These are phyloP conservation scores for Solanum boliviense DNA, from an alignment of 257 asterid species.

Conservation along the genomic window DNA sequence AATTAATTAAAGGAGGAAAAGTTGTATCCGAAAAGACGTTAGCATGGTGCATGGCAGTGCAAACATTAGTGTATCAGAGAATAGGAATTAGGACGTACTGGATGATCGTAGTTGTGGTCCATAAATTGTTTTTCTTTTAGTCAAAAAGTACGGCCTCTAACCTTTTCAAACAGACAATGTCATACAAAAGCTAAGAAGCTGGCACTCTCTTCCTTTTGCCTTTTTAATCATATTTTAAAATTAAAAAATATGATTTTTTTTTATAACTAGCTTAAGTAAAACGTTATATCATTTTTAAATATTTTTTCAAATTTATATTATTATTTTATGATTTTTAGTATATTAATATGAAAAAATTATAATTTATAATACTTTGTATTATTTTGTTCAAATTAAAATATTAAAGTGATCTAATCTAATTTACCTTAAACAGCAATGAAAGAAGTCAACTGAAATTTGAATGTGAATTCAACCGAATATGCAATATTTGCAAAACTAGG, in stretches of 20 bases:
- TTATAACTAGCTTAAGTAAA: background rate
- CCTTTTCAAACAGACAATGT: background rate
- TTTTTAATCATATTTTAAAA: background rate
- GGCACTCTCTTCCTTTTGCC: background rate
- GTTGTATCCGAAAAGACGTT: background rate
- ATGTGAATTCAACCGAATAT: background rate
- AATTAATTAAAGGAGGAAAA: background rate
- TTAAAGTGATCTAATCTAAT: background rate
- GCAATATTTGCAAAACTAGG: background rate
- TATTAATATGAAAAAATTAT: too few relatives aligned
- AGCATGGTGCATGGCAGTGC: background rate
- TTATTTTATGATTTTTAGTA: too few relatives aligned
- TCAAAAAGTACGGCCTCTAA: background rate
- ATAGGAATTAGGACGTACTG: background rate
- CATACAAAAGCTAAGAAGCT: background rate
- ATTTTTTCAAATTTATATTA: too few relatives aligned
- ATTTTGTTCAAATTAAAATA: background rate
- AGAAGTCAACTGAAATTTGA: background rate
- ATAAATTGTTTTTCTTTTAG: background rate
- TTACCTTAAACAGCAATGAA: background rate
- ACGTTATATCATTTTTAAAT: background rate
- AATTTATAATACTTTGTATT: too few relatives aligned
- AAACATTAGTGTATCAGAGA: background rate
- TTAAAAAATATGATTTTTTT: background rate
- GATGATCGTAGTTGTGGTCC: background rate